Base-by-base conservation (phyloP, 1,284 basidiomycete genomes). In the Neonothopanus nambi region DNA sequence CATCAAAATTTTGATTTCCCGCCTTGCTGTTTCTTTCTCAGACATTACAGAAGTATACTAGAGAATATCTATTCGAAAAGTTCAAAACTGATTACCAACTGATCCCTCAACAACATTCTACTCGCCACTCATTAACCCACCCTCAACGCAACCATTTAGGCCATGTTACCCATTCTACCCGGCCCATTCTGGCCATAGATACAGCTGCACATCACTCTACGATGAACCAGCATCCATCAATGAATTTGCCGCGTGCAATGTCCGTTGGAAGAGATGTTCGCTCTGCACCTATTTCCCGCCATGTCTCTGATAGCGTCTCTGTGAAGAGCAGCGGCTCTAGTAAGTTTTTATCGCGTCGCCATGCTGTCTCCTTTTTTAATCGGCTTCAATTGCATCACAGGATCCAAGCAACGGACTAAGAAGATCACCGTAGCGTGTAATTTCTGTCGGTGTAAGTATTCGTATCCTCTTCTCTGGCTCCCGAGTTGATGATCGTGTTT, bases 391-490 rank as follows among this genome's bases (percentile, higher is more conserved):
- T 48, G 37, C 47, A 42, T 50, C 23, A 53, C 60, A 74, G 70
- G 61, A 48, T 70, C 73, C 63, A 84, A 80, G 61, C 77, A 79
- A 59, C 78, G 87, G 51, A 78, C 82, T 42, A 89, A 89, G 74
- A 91, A 91, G 70, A 91, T 90, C 53, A 89, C 85, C 17, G 87
- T 91, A 47, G 88, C 88, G 45, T 91, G 88, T 73, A 90, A 91
- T 68, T 91, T 91, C 69, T 91, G 88, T 72, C 84, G 88, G 58
- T 91, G 88, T 91, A 67, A 72, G 87, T 76, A 41, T 35, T 55
- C 58, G 57, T 54, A 51, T 36, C 13, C 20, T 42, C 46, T 20
- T 37, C 56, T 53, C 54, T 49, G 20, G 28, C 36, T 35, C 21
- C 21, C 23, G 18, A 18, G 17, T 36, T 52, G n/a, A 15, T 33